Base-by-base conservation (phyloP, 2,329 filamentous ascomycete genomes). In the Phialophora chinensis region DNA sequence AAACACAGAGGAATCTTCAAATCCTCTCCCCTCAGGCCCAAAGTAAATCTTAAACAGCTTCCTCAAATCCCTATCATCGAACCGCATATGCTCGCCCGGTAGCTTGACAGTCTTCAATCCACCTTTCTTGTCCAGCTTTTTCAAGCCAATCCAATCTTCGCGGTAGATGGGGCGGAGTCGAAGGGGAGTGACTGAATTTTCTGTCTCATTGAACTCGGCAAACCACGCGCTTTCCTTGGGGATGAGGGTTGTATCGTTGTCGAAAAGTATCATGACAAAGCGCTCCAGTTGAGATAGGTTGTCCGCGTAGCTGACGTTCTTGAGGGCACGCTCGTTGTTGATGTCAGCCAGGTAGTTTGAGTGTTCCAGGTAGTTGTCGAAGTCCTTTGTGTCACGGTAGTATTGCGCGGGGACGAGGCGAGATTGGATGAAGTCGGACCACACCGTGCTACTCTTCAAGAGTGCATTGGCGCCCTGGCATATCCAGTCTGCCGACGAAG, bases 211-310 rank as follows among this genome's bases (percentile, higher is more conserved):
- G 56, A 95, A 90, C 77, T 98, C 93, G 47, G 88, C 87, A 77
- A 98, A 99, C 91, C 93, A 97, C 4, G 90, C 85, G 49, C 89
- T 91, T 84, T 97, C 91, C 83, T 94, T 96, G 49, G 95, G 95
- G 58, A 97, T 87, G 35, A 94, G 92, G 29, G 91, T 92, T 42
- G 83, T 87, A 79, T 99, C 95, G 12, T 96, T 88, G 69, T 89
- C 89, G 75, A 98, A 99, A 78, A 96, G 82, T 77, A 91, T 93
- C 90, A 98, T 91, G 69, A 91, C 92, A 70, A 98, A 90, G 73
- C 90, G 90, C 74, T 91, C 86, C 75, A 99, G 77, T 38, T 74
- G 79, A 7, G 84, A 85, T 56, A 99, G 72, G 75, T 94, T 91
- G 72, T 85, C 78, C 75, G 85, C 88, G 78, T 98, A 99, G 12